Percentiles rank a stretch among this genome's conserved stretches.
These are phyloP conservation scores for Tuber melanosporum DNA, from an alignment of 495 filamentous ascomycete species.

Conservation along the genomic window DNA sequence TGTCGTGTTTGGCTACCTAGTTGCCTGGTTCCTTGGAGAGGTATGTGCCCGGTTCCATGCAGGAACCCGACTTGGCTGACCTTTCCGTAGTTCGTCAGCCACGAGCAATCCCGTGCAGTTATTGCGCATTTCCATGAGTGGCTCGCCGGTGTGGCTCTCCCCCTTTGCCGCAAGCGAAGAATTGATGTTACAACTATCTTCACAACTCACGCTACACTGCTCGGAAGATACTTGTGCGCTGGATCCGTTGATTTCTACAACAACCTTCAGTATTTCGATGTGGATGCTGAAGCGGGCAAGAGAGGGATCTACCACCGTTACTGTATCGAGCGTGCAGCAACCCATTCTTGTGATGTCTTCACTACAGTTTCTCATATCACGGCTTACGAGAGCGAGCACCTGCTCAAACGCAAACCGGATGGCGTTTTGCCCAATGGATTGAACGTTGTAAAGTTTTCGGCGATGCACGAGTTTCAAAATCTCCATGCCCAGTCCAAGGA, in stretches of 20 bases:
- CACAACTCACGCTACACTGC: constrained; percentile 90
- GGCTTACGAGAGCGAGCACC: constrained; percentile 93
- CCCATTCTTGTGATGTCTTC: constrained; percentile 90
- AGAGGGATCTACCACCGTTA: constrained; percentile 98
- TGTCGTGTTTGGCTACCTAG: constrained; percentile 92
- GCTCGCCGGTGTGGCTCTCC: constrained; percentile 93
- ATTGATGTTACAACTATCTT: constrained; percentile 99
- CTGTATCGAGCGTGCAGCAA: constrained; percentile 90
- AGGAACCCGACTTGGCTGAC: constrained; percentile 27
- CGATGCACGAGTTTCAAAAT: constrained; percentile 98
- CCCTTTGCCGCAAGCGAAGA: constrained; percentile 80
- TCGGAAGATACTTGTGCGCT: constrained; percentile 92
- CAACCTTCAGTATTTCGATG: constrained; percentile 94
- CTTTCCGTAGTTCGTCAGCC: constrained; percentile 68
- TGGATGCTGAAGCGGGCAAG: constrained; percentile 93
- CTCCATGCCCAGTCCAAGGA: constrained; percentile 91
- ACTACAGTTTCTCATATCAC: constrained; percentile 98
- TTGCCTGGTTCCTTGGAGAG: constrained; percentile 98
- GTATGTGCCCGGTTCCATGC: constrained; percentile 49
- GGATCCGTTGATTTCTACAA: constrained; percentile 99
- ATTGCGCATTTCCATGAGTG: constrained; percentile 99
- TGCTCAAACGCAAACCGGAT: constrained; percentile 95
- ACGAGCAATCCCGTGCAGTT: constrained; percentile 81
- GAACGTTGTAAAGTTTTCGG: constrained; percentile 97
- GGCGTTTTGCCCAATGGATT: constrained; percentile 93